Conservation (phyloP, 164 flowering plant species). For the Litsea cubeba region DNA sequence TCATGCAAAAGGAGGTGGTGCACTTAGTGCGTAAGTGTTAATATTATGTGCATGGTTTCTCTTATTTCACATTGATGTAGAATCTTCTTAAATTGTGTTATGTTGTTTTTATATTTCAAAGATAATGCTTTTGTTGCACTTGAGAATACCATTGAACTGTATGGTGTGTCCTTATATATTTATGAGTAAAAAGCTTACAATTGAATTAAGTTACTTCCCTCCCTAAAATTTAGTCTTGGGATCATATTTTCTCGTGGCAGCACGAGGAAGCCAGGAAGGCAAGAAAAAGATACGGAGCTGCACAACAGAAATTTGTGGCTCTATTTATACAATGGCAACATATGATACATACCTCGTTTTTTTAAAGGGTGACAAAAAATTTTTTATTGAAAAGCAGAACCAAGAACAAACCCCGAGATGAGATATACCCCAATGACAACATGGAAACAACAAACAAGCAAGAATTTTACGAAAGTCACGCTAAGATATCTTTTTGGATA, state of each 20-base stretch:
- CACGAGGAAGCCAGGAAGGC: neutral
- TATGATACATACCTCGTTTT: no score
- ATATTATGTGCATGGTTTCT: neutral
- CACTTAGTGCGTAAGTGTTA: conserved; percentile 35
- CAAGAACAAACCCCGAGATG: no score
- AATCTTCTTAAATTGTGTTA: neutral
- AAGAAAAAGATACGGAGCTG: neutral
- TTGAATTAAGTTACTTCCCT: neutral
- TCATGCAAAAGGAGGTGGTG: conserved; percentile 42
- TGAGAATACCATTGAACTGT: neutral
- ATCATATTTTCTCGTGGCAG: neutral
- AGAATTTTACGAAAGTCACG: no score
- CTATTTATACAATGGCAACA: neutral
- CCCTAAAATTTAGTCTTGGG: neutral
- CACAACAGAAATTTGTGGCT: neutral
- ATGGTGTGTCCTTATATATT: neutral
- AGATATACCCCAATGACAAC: no score
- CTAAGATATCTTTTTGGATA: no score
- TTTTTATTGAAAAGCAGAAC: no score
- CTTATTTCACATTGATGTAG: neutral
- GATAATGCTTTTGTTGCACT: neutral
- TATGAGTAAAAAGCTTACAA: neutral
- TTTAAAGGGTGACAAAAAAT: no score
- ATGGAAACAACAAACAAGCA: no score
- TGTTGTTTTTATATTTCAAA: neutral